phyloP scores from a whole-genome alignment of 768 basidiomycete genomes.

The Hericium coralloides region DNA sequence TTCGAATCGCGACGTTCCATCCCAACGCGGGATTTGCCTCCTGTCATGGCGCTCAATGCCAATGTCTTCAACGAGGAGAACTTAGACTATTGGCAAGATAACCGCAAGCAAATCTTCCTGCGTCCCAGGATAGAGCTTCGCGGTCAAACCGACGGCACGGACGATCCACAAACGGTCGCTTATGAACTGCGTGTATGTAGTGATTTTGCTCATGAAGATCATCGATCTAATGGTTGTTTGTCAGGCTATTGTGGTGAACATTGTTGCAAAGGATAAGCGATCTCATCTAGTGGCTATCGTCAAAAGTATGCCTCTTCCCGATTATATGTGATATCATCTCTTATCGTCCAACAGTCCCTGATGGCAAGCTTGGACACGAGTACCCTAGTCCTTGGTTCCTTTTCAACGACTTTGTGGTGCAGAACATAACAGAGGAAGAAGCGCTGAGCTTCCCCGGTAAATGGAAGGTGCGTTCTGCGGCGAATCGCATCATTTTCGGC shows the following conservation, averaged over 20 bases:
- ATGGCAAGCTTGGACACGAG: slow-evolving; percentile 34
- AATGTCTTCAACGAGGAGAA: slow-evolving; percentile 71
- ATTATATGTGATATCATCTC: background rate
- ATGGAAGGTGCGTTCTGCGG: slow-evolving; percentile 69
- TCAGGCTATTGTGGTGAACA: slow-evolving; percentile 77
- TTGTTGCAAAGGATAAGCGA: slow-evolving; percentile 57
- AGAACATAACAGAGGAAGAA: slow-evolving; percentile 76
- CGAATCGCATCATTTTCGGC: background rate
- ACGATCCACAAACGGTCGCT: slow-evolving; percentile 43
- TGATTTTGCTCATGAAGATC: background rate
- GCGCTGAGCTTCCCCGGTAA: slow-evolving; percentile 78
- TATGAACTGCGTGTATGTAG: slow-evolving; percentile 63
- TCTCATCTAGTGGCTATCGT: slow-evolving; percentile 87
- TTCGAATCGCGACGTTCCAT: slow-evolving; percentile 67
- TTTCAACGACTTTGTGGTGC: slow-evolving; percentile 95
- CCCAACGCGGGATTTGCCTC: slow-evolving; percentile 59
- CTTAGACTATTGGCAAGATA: slow-evolving; percentile 68
- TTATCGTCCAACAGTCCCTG: slow-evolving; percentile 46
- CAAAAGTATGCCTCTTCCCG: slow-evolving; percentile 43
- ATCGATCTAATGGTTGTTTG: background rate
- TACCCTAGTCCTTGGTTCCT: slow-evolving; percentile 70
- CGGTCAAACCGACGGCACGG: slow-evolving; percentile 50
- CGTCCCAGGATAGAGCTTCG: slow-evolving; percentile 43
- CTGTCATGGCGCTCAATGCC: slow-evolving; percentile 81
- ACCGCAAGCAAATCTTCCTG: slow-evolving; percentile 48